Percentiles rank a stretch among this genome's conserved stretches.
Conservation (phyloP, 2,329 filamentous ascomycete genomes). For the Beauveria medogensis region DNA sequence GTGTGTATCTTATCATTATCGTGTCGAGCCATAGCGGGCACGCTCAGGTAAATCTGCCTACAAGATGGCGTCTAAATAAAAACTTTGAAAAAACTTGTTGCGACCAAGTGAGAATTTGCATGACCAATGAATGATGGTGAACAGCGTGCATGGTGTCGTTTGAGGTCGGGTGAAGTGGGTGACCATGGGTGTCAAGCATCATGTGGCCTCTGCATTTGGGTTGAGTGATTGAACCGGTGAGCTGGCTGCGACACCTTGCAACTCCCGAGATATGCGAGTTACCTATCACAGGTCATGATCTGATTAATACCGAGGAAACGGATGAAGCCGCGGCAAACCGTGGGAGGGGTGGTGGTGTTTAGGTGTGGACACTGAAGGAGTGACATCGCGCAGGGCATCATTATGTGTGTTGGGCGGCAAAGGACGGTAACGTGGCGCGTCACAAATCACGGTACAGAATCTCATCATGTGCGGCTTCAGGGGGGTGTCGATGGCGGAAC, state of each 20-base stretch:
- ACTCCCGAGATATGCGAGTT: neutral
- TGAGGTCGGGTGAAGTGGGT: neutral
- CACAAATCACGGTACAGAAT: too few species aligned
- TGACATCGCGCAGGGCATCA: too few species aligned
- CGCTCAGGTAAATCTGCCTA: neutral
- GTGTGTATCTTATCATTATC: conserved; percentile 3
- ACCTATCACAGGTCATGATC: neutral
- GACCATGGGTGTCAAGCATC: neutral
- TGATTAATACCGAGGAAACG: neutral
- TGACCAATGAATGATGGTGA: neutral
- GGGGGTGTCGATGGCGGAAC: too few species aligned
- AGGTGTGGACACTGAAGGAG: too few species aligned
- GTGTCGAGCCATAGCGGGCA: neutral
- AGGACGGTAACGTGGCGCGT: too few species aligned
- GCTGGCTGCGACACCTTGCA: neutral
- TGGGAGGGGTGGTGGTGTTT: neutral
- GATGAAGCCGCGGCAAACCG: neutral
- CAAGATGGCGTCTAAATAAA: neutral
- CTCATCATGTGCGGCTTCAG: too few species aligned
- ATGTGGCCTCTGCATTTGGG: neutral
- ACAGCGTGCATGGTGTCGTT: neutral
- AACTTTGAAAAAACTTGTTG: neutral
- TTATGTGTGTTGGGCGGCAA: too few species aligned
- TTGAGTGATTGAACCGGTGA: neutral
- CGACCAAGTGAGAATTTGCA: neutral